Evolutionary conservation across 306 rosid genomes (phyloP).

Genomic region (Notholithocarpus densiflorus): DNA sequence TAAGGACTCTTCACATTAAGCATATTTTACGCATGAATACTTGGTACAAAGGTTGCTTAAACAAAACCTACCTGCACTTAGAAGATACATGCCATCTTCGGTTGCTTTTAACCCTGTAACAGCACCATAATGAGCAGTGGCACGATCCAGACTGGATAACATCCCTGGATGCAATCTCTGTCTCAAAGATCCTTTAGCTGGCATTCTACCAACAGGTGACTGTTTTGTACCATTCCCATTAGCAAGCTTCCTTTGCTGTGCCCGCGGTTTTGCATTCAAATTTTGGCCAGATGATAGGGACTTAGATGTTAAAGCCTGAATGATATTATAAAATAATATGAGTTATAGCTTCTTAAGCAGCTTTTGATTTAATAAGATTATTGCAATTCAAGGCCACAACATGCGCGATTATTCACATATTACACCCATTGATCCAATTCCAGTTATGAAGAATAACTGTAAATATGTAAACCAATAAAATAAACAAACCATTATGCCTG

Average conservation of each 20-base stretch:
- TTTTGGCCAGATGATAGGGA: constrained; percentile 28
- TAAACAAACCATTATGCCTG: neutral
- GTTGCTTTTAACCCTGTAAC: constrained; percentile 85
- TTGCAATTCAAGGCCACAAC: constrained; percentile 7
- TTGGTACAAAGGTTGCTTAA: neutral
- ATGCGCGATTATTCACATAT: neutral
- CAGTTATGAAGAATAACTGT: constrained; percentile 8
- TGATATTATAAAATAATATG: neutral
- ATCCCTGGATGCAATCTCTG: constrained; percentile 92
- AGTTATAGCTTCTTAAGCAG: neutral
- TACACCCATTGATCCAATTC: constrained; percentile 14
- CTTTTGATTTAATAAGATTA: neutral
- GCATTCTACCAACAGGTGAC: constrained; percentile 42
- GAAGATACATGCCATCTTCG: constrained; percentile 87
- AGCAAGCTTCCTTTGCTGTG: constrained; percentile 54
- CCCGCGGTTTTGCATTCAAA: constrained; percentile 39
- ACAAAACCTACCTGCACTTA: constrained; percentile 70
- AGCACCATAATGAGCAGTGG: constrained; percentile 97
- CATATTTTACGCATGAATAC: neutral
- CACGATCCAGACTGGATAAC: constrained; percentile 87
- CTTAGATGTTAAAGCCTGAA: constrained; percentile 57
- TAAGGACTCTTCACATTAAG: neutral
- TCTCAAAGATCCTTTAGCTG: constrained; percentile 61
- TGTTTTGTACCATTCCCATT: constrained; percentile 64
- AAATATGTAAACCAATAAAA: neutral